phyloP scores from a whole-genome alignment of 352 stramenopile genomes.

The Pythium utonaiense region DNA sequence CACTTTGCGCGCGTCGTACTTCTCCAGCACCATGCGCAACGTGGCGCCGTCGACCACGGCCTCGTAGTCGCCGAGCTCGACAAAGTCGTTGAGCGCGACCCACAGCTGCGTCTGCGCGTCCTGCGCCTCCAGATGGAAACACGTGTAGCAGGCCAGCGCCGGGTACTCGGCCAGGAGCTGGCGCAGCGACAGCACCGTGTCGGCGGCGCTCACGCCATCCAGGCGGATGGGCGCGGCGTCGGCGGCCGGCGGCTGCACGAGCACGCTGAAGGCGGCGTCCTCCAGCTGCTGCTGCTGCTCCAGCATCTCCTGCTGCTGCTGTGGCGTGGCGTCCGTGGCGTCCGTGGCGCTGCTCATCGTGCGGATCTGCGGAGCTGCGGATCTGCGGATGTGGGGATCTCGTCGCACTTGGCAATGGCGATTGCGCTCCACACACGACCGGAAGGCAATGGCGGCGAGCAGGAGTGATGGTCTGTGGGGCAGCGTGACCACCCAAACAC shows the following conservation, averaged over 20 bases:
- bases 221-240: constrained; percentile 41
- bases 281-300: constrained; percentile 24
- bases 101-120: constrained; percentile 22
- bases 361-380: not conserved
- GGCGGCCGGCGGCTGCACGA: constrained; percentile 44
- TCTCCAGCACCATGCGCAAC: constrained; percentile 82
- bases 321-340: not conserved
- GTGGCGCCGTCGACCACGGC: constrained; percentile 53
- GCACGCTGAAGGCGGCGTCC: constrained; percentile 49
- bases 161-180: constrained; percentile 85
- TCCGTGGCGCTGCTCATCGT: constrained; percentile 1
- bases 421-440: constrained; percentile 13
- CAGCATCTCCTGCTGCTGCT: constrained; percentile 12
- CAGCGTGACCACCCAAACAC: constrained; percentile 23
- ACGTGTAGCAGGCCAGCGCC: constrained; percentile 79
- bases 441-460: constrained; percentile 7
- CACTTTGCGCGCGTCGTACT: constrained; percentile 85
- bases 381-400: not conserved
- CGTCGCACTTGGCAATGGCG: constrained; percentile 13
- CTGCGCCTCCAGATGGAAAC: constrained; percentile 75
- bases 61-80: constrained; percentile 83
- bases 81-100: constrained; percentile 77
- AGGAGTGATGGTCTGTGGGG: constrained; percentile 19
- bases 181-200: constrained; percentile 80
- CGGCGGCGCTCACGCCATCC: constrained; percentile 62